Conservation (phyloP, 345 rosid genomes). For the Eucalyptus pumila region DNA sequence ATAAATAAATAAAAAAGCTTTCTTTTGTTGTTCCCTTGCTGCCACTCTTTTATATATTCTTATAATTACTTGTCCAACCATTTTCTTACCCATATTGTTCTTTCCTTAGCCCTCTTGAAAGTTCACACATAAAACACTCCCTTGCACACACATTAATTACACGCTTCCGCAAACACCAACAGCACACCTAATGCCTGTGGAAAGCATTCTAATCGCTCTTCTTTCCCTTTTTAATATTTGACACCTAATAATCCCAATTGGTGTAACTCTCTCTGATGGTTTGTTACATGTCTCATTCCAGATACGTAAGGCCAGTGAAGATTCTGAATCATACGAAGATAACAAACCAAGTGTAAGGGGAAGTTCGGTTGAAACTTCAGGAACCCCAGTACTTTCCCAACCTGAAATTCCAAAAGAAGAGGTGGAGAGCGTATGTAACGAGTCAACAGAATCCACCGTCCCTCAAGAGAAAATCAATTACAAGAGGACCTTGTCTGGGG, state of each 20-base stretch:
- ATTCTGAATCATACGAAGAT: conserved; percentile 39
- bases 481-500: conserved; percentile 70
- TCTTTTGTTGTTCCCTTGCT: too few relatives aligned
- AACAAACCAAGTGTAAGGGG: background rate
- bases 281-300: conserved; percentile 2
- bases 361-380: background rate
- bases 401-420: conserved; percentile 8
- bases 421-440: background rate
- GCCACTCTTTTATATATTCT: too few relatives aligned
- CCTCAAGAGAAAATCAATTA: conserved; percentile 13
- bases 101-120: too few relatives aligned
- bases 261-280: background rate
- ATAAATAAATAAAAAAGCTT: too few relatives aligned
- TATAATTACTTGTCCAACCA: too few relatives aligned
- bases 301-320: conserved; percentile 57
- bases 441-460: conserved; percentile 7
- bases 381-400: background rate
- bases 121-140: too few relatives aligned
- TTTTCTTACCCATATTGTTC: too few relatives aligned
- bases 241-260: too few relatives aligned
- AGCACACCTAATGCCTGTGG: background rate
- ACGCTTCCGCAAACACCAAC: too few relatives aligned
- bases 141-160: too few relatives aligned
- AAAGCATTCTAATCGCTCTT: background rate
- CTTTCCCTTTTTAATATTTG: background rate